Conservation (phyloP, 2,329 filamentous ascomycete genomes). For the Colletotrichum melonis region DNA sequence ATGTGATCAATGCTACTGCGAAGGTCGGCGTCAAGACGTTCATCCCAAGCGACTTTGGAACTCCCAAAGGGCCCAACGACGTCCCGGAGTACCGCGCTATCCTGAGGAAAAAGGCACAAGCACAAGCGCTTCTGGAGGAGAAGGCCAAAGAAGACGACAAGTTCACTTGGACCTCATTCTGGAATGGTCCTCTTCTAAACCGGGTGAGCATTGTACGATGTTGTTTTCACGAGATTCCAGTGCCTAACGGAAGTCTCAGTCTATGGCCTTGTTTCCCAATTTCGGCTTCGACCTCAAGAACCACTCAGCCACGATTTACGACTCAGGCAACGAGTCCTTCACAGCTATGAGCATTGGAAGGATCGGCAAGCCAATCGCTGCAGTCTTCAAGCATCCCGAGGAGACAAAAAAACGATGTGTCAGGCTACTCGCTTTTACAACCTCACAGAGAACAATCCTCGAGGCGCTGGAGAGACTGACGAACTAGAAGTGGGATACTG, state of each 20-base stretch:
- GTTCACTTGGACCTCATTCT: too few species aligned
- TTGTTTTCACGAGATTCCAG: too few species aligned
- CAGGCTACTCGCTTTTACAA: not conserved
- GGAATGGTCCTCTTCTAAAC: too few species aligned
- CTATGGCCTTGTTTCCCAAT: not conserved
- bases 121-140: too few species aligned
- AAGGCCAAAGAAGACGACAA: too few species aligned
- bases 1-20: too few species aligned
- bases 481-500: not conserved
- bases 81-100: too few species aligned
- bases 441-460: not conserved
- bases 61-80: too few species aligned
- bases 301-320: not conserved
- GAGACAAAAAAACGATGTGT: not conserved
- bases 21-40: too few species aligned
- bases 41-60: too few species aligned
- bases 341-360: not conserved
- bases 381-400: not conserved
- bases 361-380: not conserved
- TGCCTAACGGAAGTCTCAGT: not conserved
- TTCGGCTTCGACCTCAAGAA: not conserved
- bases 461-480: not conserved
- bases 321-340: not conserved
- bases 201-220: too few species aligned
- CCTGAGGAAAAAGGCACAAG: too few species aligned